phyloP scores from a whole-genome alignment of 2,329 filamentous ascomycete species.

The Trichoderma cornu-damae region DNA sequence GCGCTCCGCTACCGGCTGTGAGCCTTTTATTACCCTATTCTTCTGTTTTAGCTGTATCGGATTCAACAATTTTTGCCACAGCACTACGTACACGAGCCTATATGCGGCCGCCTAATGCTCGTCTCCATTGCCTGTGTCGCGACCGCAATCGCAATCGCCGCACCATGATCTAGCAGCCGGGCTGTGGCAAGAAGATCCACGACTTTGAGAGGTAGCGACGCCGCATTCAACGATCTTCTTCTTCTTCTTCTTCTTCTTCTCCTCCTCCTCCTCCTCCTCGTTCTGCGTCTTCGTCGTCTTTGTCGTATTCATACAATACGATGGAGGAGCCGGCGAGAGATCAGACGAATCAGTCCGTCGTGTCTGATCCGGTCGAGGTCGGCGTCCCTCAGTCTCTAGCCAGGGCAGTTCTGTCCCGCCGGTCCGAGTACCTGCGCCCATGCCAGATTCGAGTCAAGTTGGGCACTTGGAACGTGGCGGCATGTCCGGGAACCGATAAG shows the following conservation, averaged over 20 bases:
- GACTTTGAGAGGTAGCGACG: conserved; percentile 26
- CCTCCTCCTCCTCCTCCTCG: neutral
- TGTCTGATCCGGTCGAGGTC: conserved; percentile 42
- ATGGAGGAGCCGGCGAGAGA: conserved; percentile 29
- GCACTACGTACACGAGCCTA: neutral
- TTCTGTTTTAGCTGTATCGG: neutral
- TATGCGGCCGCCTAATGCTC: neutral
- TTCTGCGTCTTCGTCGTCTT: conserved; percentile 2
- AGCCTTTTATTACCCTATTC: too few relatives aligned
- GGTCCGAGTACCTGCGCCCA: conserved; percentile 71
- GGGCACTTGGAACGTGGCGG: conserved; percentile 92
- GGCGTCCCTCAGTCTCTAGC: conserved; percentile 53
- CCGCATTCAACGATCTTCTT: conserved; percentile 21
- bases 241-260: neutral
- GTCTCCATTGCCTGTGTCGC: neutral
- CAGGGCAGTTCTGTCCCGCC: conserved; percentile 63
- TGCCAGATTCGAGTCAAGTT: conserved; percentile 79
- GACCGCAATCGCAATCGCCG: conserved; percentile 12
- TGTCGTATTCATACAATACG: neutral
- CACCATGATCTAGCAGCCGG: conserved; percentile 35
- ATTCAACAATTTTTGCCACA: neutral
- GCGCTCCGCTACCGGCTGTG: neutral
- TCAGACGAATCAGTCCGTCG: conserved; percentile 32
- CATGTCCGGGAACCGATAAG: conserved; percentile 76
- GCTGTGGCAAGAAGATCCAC: conserved; percentile 19